Percentiles rank a stretch among this genome's conserved stretches.
Evolutionary conservation across 139 green algal genomes (phyloP).

Genomic region (Chlamydomonas incerta): DNA sequence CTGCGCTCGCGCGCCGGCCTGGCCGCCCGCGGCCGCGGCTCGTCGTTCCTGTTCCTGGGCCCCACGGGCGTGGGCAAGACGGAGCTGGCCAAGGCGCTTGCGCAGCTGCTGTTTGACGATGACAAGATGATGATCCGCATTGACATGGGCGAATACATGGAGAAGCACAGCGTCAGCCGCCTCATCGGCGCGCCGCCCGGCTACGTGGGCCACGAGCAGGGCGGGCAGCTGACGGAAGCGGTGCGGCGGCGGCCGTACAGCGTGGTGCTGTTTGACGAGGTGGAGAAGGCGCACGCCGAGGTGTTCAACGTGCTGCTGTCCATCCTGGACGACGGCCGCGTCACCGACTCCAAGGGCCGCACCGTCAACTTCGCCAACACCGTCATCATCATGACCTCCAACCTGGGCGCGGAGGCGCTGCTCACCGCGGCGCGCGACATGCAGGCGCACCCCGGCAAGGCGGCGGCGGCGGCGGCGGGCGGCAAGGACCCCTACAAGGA

Average conservation of each 20-base stretch:
- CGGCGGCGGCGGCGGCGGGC: slow-evolving; percentile 12
- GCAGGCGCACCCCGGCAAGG: slow-evolving; percentile 6
- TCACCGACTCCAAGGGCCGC: slow-evolving; percentile 91
- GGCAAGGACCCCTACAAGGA: slow-evolving; percentile 1
- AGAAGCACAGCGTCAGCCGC: slow-evolving; percentile 91
- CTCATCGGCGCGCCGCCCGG: slow-evolving; percentile 88
- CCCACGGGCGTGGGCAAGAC: slow-evolving; percentile 96
- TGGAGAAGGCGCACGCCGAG: slow-evolving; percentile 91
- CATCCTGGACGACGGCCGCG: slow-evolving; percentile 91
- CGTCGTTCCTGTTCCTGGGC: slow-evolving; percentile 92
- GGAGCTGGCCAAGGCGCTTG: slow-evolving; percentile 96
- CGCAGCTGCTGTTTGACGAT: slow-evolving; percentile 90
- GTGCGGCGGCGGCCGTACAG: slow-evolving; percentile 84
- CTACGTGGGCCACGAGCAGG: slow-evolving; percentile 74
- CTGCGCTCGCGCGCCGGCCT: slow-evolving; percentile 66
- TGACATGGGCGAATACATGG: slow-evolving; percentile 99
- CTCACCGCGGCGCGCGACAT: slow-evolving; percentile 44
- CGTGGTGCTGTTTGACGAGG: slow-evolving; percentile 96
- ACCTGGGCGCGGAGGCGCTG: slow-evolving; percentile 79
- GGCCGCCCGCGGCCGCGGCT: slow-evolving; percentile 60
- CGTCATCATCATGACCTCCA: slow-evolving; percentile 96
- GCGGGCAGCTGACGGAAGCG: slow-evolving; percentile 96
- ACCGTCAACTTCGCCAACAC: slow-evolving; percentile 95
- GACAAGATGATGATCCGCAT: slow-evolving; percentile 89
- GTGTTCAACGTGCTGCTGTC: slow-evolving; percentile 93